phyloP scores from a whole-genome alignment of 345 rosid species.

The Aquilaria yunnanensis region DNA sequence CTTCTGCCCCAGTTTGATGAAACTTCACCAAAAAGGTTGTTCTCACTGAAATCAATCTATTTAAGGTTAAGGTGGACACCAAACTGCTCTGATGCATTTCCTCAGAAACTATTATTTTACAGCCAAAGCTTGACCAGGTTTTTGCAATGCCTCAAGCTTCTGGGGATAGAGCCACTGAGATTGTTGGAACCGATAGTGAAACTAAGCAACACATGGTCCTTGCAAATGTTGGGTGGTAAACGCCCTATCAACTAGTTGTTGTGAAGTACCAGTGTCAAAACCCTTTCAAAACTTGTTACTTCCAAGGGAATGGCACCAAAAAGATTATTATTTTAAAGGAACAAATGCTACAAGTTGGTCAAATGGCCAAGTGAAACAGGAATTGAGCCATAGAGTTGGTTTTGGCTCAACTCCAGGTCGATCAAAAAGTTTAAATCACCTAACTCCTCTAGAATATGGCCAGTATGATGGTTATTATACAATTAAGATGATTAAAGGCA shows the following conservation, averaged over 20 bases:
- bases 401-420: slow-evolving; percentile 20
- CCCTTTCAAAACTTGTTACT: not conserved
- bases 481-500: not conserved
- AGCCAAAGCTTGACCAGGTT: slow-evolving; percentile 20
- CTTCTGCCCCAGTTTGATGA: slow-evolving; percentile 12
- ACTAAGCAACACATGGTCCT: not conserved
- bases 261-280: slow-evolving; percentile 6
- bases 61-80: slow-evolving; percentile 21
- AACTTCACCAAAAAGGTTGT: slow-evolving; percentile 21
- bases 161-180: slow-evolving; percentile 23
- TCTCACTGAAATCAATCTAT: slow-evolving; percentile 13
- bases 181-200: slow-evolving; percentile 1
- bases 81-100: slow-evolving; percentile 22
- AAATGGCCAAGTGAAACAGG: slow-evolving; percentile 16
- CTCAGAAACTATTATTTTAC: slow-evolving; percentile 19
- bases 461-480: slow-evolving; percentile 13
- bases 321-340: too few relatives aligned
- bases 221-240: slow-evolving; percentile 20
- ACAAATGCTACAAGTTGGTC: not conserved
- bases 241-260: slow-evolving; percentile 13
- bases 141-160: slow-evolving; percentile 22
- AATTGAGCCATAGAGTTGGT: slow-evolving; percentile 19
- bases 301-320: slow-evolving; percentile 20
- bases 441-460: slow-evolving; percentile 17
- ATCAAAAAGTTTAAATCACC: slow-evolving; percentile 9